Evolutionary conservation across 2,329 filamentous ascomycete species (phyloP).

Genomic region (Apiospora aurea): DNA sequence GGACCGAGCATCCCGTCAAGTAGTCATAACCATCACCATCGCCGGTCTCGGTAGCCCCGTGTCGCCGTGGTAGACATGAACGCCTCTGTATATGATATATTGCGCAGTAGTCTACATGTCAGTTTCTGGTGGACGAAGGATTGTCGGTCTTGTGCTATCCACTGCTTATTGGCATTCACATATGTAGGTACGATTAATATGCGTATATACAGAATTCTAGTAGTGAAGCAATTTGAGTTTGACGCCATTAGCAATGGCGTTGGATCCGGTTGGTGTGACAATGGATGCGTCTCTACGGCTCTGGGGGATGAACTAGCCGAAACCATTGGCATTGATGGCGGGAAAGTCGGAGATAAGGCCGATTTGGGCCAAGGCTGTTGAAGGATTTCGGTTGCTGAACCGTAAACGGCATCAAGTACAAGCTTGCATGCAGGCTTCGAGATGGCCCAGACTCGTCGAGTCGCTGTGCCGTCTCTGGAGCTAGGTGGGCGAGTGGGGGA

Average conservation of each 20-base stretch:
- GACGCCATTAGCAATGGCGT: not conserved
- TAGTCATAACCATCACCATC: not conserved
- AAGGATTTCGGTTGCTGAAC: not conserved
- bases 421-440: not conserved
- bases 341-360: slow-evolving; percentile 8
- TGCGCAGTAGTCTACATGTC: not conserved
- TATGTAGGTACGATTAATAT: not conserved
- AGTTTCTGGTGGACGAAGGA: not conserved
- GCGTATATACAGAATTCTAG: not conserved
- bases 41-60: too few species aligned
- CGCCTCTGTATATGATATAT: not conserved
- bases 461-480: not conserved
- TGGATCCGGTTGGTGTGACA: not conserved
- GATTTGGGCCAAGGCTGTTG: not conserved
- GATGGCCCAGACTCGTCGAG: not conserved
- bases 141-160: not conserved
- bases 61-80: not conserved
- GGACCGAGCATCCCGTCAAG: not conserved
- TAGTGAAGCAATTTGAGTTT: slow-evolving; percentile 4
- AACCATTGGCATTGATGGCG: not conserved
- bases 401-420: slow-evolving; percentile 13
- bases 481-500: not conserved
- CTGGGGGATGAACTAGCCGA: slow-evolving; percentile 3
- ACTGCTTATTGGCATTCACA: not conserved
- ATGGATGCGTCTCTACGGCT: not conserved